Percentiles rank a stretch among this genome's conserved stretches.
phyloP scores from a whole-genome alignment of 768 basidiomycete species.

The Leccinum barrowsii region DNA sequence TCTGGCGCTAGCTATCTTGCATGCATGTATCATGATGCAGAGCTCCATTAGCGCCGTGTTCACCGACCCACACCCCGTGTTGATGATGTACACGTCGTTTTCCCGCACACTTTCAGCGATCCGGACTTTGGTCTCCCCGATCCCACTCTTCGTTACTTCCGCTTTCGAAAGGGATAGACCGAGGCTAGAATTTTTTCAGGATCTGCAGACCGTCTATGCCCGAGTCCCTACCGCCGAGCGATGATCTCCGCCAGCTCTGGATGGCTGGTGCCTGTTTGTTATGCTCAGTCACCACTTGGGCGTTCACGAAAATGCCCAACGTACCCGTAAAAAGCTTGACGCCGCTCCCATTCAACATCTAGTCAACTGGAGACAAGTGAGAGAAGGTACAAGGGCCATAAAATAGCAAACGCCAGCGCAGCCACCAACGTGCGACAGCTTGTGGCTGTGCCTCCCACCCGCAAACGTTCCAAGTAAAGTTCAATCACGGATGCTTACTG shows the following conservation, averaged over 20 bases:
- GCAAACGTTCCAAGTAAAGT: neutral
- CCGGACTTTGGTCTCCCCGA: constrained; percentile 88
- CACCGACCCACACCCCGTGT: constrained; percentile 81
- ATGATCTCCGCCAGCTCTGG: constrained; percentile 93
- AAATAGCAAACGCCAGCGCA: constrained; percentile 15
- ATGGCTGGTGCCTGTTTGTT: constrained; percentile 79
- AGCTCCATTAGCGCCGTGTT: constrained; percentile 97
- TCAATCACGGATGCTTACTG: constrained; percentile 6
- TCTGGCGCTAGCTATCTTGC: constrained; percentile 98
- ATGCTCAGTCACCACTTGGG: constrained; percentile 1
- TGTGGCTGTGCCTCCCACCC: constrained; percentile 14
- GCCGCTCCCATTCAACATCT: constrained; percentile 54
- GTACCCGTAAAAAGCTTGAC: constrained; percentile 59
- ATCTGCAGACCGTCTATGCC: constrained; percentile 13
- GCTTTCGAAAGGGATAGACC: constrained; percentile 86
- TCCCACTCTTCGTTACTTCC: constrained; percentile 82
- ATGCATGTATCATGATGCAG: constrained; percentile 98
- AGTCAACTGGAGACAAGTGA: constrained; percentile 15
- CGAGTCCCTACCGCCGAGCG: constrained; percentile 67
- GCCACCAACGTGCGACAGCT: constrained; percentile 3
- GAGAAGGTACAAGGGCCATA: constrained; percentile 11
- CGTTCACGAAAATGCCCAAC: constrained; percentile 16
- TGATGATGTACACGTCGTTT: constrained; percentile 98
- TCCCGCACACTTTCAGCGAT: constrained; percentile 95
- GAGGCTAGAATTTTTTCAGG: constrained; percentile 53